Conservation (phyloP, 1,284 basidiomycete species). For the Neolentinus lepideus region DNA sequence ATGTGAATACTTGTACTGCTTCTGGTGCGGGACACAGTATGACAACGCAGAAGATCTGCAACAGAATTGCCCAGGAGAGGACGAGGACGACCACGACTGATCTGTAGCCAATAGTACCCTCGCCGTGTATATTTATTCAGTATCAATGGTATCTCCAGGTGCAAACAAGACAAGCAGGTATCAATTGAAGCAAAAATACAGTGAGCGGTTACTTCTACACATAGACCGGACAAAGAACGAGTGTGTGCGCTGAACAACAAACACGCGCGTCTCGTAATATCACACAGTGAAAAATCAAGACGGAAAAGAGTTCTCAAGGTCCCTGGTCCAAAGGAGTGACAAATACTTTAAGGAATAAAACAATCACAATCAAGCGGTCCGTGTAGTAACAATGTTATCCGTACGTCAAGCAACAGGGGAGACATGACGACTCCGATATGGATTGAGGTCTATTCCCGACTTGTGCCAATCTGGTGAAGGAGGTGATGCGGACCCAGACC, state of each 20-base stretch:
- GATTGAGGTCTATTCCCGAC: neutral
- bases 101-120: neutral
- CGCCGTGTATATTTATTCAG: neutral
- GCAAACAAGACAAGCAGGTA: neutral
- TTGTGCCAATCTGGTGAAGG: neutral
- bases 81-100: slow-evolving; percentile 77
- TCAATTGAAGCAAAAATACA: neutral
- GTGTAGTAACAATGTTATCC: neutral
- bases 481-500: neutral
- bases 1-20: slow-evolving; percentile 66
- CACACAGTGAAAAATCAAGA: neutral
- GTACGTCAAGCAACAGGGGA: neutral
- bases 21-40: slow-evolving; percentile 83
- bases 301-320: neutral
- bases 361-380: neutral
- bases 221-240: neutral
- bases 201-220: neutral
- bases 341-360: neutral
- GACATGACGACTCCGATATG: neutral
- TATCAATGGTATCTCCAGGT: neutral
- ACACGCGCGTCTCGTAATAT: neutral
- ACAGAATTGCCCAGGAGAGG: slow-evolving; percentile 63
- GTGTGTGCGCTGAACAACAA: neutral
- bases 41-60: slow-evolving; percentile 52
- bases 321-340: neutral